Base-by-base conservation (phyloP, 306 rosid species). In the Cyamopsis tetragonoloba region DNA sequence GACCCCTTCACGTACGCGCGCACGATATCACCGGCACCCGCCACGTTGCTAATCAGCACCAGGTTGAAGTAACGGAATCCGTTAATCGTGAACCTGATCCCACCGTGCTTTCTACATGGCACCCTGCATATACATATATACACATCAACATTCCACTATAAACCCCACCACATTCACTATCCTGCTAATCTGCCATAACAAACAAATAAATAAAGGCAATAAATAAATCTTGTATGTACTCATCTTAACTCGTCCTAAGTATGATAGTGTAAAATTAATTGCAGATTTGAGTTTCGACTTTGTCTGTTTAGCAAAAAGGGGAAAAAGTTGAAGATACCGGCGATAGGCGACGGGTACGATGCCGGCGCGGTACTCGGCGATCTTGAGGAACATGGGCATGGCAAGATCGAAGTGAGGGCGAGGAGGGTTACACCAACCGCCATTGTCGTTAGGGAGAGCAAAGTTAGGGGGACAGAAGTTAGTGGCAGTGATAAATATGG, bases 361-460 rank as follows among this genome's bases (percentile, higher is more conserved):
- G 4, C 99, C 99, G 46, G 99, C 99, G 0, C 95, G 88, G 82
- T 93, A 93, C 73, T 93, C 92, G 2, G 99, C 99, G 26, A 93
- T 89, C 81, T 88, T 88, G 11, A 93, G 99, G 70, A 93, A 93
- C 99, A 93, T 88, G 24, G 99, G 99, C 99, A 93, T 93, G 88
- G 99, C 99, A 1, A 93, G 97, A 73, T 93, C 99, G 42, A 93
- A 93, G 74, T 93, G 99, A 0, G 91, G 81, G 3, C 97, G 86
- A 5, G 99, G 99, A 28, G 99, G 99, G 84, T 93, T 93, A 57
- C 99, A 93, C 99, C 99, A 93, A 0, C 99, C 99, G 3, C 99
- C 99, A 67, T 93, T 86, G 89, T 93, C 99, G 75, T 66, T 93
- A 0, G 99, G 88, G 1, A 76, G 97, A 7, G 99, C 99, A 9